A percentile compares a stretch with the other conserved stretches of the same genome.
Conservation (phyloP, 2,329 filamentous ascomycete species). For the Tolypocladium endophyticum region DNA sequence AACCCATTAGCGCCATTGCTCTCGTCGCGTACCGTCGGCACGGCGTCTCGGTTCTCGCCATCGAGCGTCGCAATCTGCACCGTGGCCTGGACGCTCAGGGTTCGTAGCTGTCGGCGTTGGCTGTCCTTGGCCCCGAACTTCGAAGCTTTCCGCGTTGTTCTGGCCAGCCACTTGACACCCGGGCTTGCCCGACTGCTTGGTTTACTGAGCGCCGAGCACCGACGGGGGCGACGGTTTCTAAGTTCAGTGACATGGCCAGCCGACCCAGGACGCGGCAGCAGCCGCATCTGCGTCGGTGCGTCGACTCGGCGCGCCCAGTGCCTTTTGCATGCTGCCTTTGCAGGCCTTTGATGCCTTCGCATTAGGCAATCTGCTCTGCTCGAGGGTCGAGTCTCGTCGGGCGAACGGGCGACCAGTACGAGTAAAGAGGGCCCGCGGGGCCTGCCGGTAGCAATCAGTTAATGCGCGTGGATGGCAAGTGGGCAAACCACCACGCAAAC, state of each 20-base stretch:
- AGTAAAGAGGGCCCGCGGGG: background rate
- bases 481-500: background rate
- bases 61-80: background rate
- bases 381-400: background rate
- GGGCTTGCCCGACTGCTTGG: background rate
- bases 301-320: background rate
- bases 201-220: background rate
- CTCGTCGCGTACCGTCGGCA: no score
- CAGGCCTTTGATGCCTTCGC: background rate
- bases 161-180: background rate
- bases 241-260: background rate
- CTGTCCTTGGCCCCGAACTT: background rate
- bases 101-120: background rate
- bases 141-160: background rate
- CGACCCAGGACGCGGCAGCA: background rate
- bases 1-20: background rate
- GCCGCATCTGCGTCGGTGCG: background rate
- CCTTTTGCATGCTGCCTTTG: background rate
- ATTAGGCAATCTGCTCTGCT: background rate
- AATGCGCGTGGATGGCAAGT: background rate
- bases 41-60: background rate
- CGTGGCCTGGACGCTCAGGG: background rate
- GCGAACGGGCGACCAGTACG: background rate
- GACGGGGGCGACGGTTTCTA: background rate
- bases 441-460: background rate